Base-by-base conservation (phyloP, 140 eudicot species). In the Cichorium intybus region DNA sequence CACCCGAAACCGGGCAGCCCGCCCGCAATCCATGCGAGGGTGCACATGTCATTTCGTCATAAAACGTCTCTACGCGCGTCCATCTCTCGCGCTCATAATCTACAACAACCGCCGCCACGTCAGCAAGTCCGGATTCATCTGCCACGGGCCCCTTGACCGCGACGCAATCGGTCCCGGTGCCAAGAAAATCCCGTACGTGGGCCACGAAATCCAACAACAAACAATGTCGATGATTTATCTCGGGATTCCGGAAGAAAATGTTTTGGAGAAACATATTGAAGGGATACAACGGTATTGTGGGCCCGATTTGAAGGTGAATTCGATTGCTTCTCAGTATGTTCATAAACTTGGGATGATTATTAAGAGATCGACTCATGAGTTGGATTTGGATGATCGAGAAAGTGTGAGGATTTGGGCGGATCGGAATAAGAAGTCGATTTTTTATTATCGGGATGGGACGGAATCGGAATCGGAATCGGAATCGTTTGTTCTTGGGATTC, bases 161-260 rank as follows among this genome's bases (percentile, higher is more conserved):
- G 99, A 93, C 77, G 99, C 99, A 3, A 88, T 93, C 26, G 99
- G 99, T 34, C 99, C 95, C 4, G 90, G 99, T 47, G 99, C 99
- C 35, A 86, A 82, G 56, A 89, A 93, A 39, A 54, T 89, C 62
- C 95, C 97, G 4, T 93, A 93, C 55, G 66, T 93, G 47, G 87
- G 99, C 48, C 78, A 76, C 33, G 95, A 88, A 74, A 80, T 93
- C 62, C 99, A 86, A 72, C 99, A 88, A 55, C 99, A 93, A 72
- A 93, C 99, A 27, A 86, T 94, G 99, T 94, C 99, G 0, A 85
- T 94, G 97, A 94, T 94, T 43, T 94, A 88, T 76, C 97, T 94
- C 29, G 99, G 97, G 62, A 84, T 94, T 63, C 97, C 99, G 29
- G 97, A 86, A 68, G 95, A 89, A 74, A 89, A 86, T 78, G 93